Percentiles rank a stretch among this genome's conserved stretches.
Evolutionary conservation across 768 basidiomycete genomes (phyloP).

Genomic region (Boletellus sp.): DNA sequence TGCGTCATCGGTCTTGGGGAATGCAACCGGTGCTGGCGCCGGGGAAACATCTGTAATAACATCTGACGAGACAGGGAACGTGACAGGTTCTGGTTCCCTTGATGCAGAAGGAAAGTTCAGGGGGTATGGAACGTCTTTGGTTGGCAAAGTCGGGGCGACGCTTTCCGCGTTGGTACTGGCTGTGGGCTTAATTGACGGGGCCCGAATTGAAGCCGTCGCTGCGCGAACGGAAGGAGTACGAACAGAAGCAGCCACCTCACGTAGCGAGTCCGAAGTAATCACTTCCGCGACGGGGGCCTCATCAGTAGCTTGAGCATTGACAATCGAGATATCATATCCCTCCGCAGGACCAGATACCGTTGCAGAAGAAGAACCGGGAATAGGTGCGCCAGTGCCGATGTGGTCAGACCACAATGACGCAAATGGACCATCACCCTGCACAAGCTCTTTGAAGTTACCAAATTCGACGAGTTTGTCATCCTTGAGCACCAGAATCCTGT

Average conservation of each 20-base stretch:
- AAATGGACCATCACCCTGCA: slow-evolving; percentile 68
- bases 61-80: slow-evolving; percentile 12
- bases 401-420: slow-evolving; percentile 90
- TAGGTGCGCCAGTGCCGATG: slow-evolving; percentile 51
- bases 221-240: slow-evolving; percentile 15
- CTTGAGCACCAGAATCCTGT: slow-evolving; percentile 84
- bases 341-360: slow-evolving; percentile 23
- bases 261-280: slow-evolving; percentile 15
- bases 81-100: slow-evolving; percentile 7
- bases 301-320: slow-evolving; percentile 12
- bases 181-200: slow-evolving; percentile 23
- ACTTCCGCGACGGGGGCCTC: slow-evolving; percentile 21
- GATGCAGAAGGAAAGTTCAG: slow-evolving; percentile 34
- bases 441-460: slow-evolving; percentile 74
- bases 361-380: slow-evolving; percentile 30
- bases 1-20: slow-evolving; percentile 39
- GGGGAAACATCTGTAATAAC: slow-evolving; percentile 30
- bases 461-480: slow-evolving; percentile 86
- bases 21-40: slow-evolving; percentile 33
- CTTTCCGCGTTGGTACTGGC: slow-evolving; percentile 20
- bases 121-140: slow-evolving; percentile 25
- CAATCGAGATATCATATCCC: slow-evolving; percentile 25
- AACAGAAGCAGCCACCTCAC: slow-evolving; percentile 13
- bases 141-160: slow-evolving; percentile 26
- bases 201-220: slow-evolving; percentile 15